Conservation (phyloP, 2,329 filamentous ascomycete species). For the Tolypocladium tropicale region DNA sequence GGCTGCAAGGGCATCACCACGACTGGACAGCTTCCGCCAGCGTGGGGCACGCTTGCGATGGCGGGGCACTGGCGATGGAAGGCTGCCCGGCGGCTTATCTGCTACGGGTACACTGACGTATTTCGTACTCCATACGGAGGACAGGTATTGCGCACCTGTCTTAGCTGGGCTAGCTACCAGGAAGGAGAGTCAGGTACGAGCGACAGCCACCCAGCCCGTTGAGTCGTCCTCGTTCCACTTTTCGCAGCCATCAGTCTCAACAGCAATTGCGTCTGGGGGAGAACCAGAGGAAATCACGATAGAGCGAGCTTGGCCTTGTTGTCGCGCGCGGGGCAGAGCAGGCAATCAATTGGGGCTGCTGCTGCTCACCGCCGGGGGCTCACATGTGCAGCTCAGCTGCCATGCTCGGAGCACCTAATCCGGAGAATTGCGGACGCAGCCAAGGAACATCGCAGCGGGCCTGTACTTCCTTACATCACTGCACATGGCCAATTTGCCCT, state of each 20-base stretch:
- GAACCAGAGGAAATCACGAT: no score
- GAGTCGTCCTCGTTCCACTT: neutral
- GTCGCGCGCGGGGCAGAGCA: no score
- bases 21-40: neutral
- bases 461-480: neutral
- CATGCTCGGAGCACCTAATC: neutral
- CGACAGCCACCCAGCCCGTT: neutral
- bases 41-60: constrained; percentile 4
- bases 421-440: neutral
- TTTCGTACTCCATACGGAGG: no score
- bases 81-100: neutral
- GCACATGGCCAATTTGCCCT: neutral
- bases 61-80: constrained; percentile 4
- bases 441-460: neutral
- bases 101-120: neutral
- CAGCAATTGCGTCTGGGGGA: no score
- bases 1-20: neutral
- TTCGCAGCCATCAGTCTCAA: neutral
- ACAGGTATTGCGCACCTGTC: no score
- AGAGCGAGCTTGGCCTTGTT: neutral
- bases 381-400: neutral
- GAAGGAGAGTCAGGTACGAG: no score
- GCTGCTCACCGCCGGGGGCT: neutral
- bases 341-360: no score
- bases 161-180: no score